phyloP scores from a whole-genome alignment of 352 stramenopile species.

The Plasmopara viticola region DNA sequence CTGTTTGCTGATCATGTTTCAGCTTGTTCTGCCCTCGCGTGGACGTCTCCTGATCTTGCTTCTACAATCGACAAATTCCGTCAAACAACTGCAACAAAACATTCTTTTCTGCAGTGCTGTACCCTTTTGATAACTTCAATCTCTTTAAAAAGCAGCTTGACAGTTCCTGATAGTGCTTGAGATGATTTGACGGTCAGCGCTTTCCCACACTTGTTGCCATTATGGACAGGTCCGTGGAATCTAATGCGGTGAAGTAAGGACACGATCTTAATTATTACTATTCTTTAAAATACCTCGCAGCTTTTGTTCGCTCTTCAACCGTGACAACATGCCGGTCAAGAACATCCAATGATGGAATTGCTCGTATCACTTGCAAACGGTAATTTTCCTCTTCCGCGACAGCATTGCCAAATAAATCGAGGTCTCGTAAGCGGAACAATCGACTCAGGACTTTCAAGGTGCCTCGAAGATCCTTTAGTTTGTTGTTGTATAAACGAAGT shows the following conservation, averaged over 20 bases:
- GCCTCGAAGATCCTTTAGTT: slow-evolving; percentile 62
- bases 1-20: slow-evolving; percentile 23
- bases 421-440: slow-evolving; percentile 57
- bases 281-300: slow-evolving; percentile 21
- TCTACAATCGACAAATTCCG: slow-evolving; percentile 9
- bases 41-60: slow-evolving; percentile 19
- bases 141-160: slow-evolving; percentile 67
- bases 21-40: slow-evolving; percentile 44
- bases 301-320: slow-evolving; percentile 47
- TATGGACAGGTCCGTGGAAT: slow-evolving; percentile 6
- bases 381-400: slow-evolving; percentile 81
- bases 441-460: slow-evolving; percentile 43
- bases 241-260: slow-evolving; percentile 8
- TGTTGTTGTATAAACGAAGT: slow-evolving; percentile 76
- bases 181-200: slow-evolving; percentile 22
- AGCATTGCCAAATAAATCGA: slow-evolving; percentile 82
- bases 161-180: slow-evolving; percentile 54
- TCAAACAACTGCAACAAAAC: neutral
- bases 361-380: slow-evolving; percentile 69
- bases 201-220: slow-evolving; percentile 19
- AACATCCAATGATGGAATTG: slow-evolving; percentile 64
- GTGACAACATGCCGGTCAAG: slow-evolving; percentile 81
- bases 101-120: slow-evolving; percentile 12
- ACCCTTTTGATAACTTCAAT: slow-evolving; percentile 43
- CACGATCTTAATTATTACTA: neutral